phyloP scores from a whole-genome alignment of 305 asterid genomes.

The Plantago rigida region DNA sequence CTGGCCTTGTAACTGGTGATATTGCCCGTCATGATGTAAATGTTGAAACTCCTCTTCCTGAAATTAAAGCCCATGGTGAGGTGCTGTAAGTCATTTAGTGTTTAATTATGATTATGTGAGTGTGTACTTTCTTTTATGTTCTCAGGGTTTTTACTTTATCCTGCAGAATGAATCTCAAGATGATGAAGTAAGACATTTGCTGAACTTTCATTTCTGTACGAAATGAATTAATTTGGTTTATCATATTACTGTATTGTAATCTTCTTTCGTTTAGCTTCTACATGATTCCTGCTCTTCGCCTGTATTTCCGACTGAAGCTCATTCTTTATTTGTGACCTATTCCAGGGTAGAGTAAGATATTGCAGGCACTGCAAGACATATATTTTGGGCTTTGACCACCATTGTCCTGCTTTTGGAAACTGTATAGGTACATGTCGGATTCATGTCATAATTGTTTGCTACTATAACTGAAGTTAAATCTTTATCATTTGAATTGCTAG shows the following conservation, averaged over 20 bases:
- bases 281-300: neutral
- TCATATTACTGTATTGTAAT: no score
- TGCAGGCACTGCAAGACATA: conserved; percentile 43
- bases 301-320: no score
- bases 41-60: conserved; percentile 21
- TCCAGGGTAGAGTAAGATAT: conserved; percentile 41
- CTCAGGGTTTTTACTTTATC: conserved; percentile 22
- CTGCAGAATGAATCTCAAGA: conserved; percentile 25
- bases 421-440: conserved; percentile 36
- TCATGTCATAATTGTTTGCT: conserved; percentile 14
- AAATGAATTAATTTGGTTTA: neutral
- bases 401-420: conserved; percentile 59
- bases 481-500: conserved; percentile 3
- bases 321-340: conserved; percentile 1
- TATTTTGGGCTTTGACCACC: conserved; percentile 49
- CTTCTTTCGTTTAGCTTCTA: neutral
- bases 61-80: conserved; percentile 32
- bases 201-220: conserved; percentile 11
- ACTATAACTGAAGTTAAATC: neutral
- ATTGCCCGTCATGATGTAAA: conserved; percentile 22
- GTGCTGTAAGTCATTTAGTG: conserved; percentile 19
- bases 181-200: conserved; percentile 32
- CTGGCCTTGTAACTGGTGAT: conserved; percentile 31
- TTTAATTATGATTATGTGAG: conserved; percentile 8
- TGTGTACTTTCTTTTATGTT: conserved; percentile 4